Percentiles rank a stretch among this genome's conserved stretches.
phyloP scores from a whole-genome alignment of 331 rosid species.

The Rhamnella rubrinervis region DNA sequence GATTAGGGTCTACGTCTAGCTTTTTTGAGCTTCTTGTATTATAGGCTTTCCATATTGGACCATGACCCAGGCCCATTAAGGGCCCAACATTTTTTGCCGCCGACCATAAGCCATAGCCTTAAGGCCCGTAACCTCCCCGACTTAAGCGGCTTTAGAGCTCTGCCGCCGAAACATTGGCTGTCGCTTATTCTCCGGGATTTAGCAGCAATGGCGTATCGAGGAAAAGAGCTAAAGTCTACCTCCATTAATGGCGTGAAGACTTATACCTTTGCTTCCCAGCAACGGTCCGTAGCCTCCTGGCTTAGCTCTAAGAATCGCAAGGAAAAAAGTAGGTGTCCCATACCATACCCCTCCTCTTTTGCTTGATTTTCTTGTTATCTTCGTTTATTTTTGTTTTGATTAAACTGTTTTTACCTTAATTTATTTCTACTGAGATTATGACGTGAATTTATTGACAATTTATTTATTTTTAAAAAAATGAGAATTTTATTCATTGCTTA shows the following conservation, averaged over 20 bases:
- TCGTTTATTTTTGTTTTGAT: background rate
- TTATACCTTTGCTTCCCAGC: constrained; percentile 74
- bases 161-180: no score
- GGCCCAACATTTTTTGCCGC: no score
- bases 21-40: no score
- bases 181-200: background rate
- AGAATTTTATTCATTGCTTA: background rate
- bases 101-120: no score
- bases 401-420: background rate
- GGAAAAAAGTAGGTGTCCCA: constrained; percentile 43
- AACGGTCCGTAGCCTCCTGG: constrained; percentile 79
- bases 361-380: background rate
- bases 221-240: constrained; percentile 68
- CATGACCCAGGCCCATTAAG: no score
- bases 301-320: constrained; percentile 70
- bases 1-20: no score
- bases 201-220: constrained; percentile 62
- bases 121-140: no score
- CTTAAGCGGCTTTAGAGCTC: no score
- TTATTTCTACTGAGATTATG: background rate
- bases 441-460: background rate
- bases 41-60: no score
- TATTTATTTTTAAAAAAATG: background rate
- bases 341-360: background rate
- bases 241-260: constrained; percentile 71